Evolutionary conservation across 176 grass and related monocot species (phyloP).

Genomic region (Musa schizocarpa): DNA sequence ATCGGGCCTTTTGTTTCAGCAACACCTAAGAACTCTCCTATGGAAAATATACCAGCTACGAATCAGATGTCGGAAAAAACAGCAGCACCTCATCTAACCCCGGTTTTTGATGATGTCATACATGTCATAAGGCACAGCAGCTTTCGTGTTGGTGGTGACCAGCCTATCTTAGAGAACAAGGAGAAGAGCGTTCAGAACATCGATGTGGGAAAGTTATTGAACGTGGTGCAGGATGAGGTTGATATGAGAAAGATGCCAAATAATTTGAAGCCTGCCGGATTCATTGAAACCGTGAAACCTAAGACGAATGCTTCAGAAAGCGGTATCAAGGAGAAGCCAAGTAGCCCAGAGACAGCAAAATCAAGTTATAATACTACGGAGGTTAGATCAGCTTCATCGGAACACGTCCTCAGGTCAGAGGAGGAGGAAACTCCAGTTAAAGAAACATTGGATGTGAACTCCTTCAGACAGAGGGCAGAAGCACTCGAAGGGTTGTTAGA

Average conservation of each 20-base stretch:
- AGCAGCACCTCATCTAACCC: slow-evolving; percentile 33
- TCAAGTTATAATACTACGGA: slow-evolving; percentile 19
- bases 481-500: slow-evolving; percentile 93
- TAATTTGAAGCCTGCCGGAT: slow-evolving; percentile 24
- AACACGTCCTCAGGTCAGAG: slow-evolving; percentile 29
- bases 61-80: slow-evolving; percentile 38
- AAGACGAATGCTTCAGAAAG: slow-evolving; percentile 34
- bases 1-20: slow-evolving; percentile 36
- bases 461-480: slow-evolving; percentile 89
- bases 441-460: slow-evolving; percentile 81
- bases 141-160: slow-evolving; percentile 46
- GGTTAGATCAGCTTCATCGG: slow-evolving; percentile 26
- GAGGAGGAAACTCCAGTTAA: slow-evolving; percentile 46
- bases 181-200: slow-evolving; percentile 25
- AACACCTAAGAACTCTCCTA: slow-evolving; percentile 14
- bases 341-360: slow-evolving; percentile 32
- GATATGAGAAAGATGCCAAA: slow-evolving; percentile 38
- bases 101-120: slow-evolving; percentile 67
- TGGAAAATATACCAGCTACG: slow-evolving; percentile 24
- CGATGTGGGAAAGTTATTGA: slow-evolving; percentile 25
- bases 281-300: slow-evolving; percentile 24
- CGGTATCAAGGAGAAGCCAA: slow-evolving; percentile 25
- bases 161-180: slow-evolving; percentile 21
- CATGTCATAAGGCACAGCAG: slow-evolving; percentile 77
- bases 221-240: slow-evolving; percentile 48